Base-by-base conservation (phyloP, 495 filamentous ascomycete species). In the Cairneyella variabilis region DNA sequence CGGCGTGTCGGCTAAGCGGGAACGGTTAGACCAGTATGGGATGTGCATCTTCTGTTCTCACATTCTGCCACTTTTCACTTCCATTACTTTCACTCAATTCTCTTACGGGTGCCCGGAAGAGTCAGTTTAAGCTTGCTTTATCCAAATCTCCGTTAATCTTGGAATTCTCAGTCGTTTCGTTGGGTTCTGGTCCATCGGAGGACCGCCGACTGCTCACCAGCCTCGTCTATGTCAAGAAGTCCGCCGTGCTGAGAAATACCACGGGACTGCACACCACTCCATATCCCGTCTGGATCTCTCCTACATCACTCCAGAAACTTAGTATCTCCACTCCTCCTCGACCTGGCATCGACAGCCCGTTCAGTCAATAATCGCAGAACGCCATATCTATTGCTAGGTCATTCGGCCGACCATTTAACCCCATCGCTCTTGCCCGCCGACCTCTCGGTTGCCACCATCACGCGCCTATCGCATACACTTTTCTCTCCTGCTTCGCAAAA, bases 401-500 rank as follows among this genome's bases (percentile, higher is more conserved):
- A 41, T 39, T 41, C 40, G 23, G 45, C 26, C 47, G 57, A 52
- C 27, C 18, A 37, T 17, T 36, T 25, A 17, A 22, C 45, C 43
- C 41, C 36, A 25, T n/a, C 44, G 6, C 23, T 32, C 44, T 39
- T 51, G 17, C 37, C 48, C 26, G 23, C 39, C 39, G 18, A 14
- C 11, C 42, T 21, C 52, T 59, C 52, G 55, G 42, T 56, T 47
- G 48, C 39, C 30, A 47, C 48, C 36, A 42, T 55, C 55, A 53
- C 60, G 60, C 60, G 55, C 60, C 59, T 48, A 62, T 62, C 59
- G 59, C 54, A 51, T 58, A 26, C 28, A 7, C 22, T 51, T 51
- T 51, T 48, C 28, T 32, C 28, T 32, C 42, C 27, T 44, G 16
- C 49, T 51, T 46, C 48, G 28, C 26, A 48, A 56, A 56, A 58